Percentiles rank a stretch among this genome's conserved stretches.
Conservation (phyloP, 352 stramenopile species). For the Globisporangium canariense region DNA sequence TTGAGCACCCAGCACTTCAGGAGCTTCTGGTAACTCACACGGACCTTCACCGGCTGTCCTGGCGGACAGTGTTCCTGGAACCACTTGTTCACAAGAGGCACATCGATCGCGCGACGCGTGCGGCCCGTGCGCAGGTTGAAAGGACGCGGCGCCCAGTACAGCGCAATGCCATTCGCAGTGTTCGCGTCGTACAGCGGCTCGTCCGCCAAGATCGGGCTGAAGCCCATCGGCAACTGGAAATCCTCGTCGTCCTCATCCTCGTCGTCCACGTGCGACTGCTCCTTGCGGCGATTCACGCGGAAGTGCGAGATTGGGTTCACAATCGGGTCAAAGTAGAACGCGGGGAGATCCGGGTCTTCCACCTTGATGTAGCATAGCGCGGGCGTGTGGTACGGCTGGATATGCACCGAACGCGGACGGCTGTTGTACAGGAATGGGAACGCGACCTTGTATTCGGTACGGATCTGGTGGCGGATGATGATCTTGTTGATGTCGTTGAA, state of each 20-base stretch:
- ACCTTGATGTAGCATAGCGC: constrained; percentile 97
- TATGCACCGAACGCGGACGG: constrained; percentile 92
- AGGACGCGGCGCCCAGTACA: constrained; percentile 97
- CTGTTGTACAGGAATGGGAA: constrained; percentile 99
- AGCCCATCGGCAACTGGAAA: constrained; percentile 83
- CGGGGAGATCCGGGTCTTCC: constrained; percentile 92
- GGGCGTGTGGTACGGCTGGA: constrained; percentile 96
- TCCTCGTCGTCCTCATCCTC: constrained; percentile 87
- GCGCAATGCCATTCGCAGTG: constrained; percentile 95
- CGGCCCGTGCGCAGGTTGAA: constrained; percentile 97
- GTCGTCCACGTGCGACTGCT: constrained; percentile 41
- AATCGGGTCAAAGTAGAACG: constrained; percentile 97
- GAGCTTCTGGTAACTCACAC: constrained; percentile 99
- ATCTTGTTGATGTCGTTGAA: constrained; percentile 99
- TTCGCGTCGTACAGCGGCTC: constrained; percentile 94
- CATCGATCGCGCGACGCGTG: constrained; percentile 95
- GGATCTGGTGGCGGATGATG: constrained; percentile 98
- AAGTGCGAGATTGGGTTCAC: constrained; percentile 98
- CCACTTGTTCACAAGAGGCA: constrained; percentile 99
- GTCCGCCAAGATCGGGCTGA: constrained; percentile 91
- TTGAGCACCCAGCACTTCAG: constrained; percentile 99
- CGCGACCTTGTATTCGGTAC: constrained; percentile 99
- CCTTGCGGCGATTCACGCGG: constrained; percentile 62
- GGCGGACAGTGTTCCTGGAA: constrained; percentile 98
- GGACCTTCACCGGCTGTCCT: constrained; percentile 98